Percentiles rank a stretch among this genome's conserved stretches.
These are phyloP conservation scores for Prunus mume DNA, from an alignment of 306 rosid species.

Conservation along the genomic window DNA sequence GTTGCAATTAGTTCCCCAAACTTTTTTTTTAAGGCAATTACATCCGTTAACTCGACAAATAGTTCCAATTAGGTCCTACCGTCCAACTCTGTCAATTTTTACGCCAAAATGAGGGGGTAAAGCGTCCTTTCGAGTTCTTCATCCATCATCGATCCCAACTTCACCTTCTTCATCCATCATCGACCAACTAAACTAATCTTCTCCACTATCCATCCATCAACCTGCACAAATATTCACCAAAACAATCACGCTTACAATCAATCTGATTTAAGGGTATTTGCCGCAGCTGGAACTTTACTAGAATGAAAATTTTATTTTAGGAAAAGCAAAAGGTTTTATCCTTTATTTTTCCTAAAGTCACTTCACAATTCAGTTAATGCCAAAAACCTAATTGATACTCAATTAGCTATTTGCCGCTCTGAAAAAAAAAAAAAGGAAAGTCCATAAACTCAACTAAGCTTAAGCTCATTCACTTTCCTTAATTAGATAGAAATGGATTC, in stretches of 20 bases:
- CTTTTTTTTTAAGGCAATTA: too few relatives aligned
- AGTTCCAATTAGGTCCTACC: too few relatives aligned
- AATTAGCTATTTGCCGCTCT: not conserved
- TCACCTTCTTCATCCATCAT: too few relatives aligned
- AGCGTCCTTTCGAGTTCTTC: too few relatives aligned
- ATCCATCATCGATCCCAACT: too few relatives aligned
- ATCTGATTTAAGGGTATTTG: not conserved
- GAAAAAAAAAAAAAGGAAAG: not conserved
- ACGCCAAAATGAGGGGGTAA: too few relatives aligned
- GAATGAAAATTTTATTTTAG: not conserved
- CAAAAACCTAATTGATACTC: not conserved
- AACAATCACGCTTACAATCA: not conserved
- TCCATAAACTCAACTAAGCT: not conserved
- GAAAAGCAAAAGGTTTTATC: not conserved
- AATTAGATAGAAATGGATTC: not conserved
- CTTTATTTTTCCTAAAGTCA: not conserved
- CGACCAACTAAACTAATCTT: conserved; percentile 40
- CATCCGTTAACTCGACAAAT: too few relatives aligned
- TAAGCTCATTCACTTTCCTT: not conserved
- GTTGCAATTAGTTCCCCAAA: too few relatives aligned
- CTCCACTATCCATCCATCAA: conserved; percentile 96
- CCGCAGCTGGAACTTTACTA: not conserved
- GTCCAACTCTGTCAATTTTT: too few relatives aligned
- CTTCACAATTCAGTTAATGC: not conserved
- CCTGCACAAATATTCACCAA: conserved; percentile 39